phyloP scores from a whole-genome alignment of 305 asterid genomes.

The Rubia tinctorum region DNA sequence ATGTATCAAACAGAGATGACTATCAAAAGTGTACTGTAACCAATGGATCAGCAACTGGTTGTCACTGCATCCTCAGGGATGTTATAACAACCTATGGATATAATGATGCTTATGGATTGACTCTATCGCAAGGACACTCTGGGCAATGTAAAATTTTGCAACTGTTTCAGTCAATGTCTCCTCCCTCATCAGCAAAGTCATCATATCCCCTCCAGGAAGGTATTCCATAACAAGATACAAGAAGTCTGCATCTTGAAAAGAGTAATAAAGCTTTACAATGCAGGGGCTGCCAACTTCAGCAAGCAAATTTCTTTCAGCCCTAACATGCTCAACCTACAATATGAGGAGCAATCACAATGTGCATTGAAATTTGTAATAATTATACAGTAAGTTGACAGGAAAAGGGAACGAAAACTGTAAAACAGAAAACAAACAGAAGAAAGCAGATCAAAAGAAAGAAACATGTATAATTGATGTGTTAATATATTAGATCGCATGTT shows the following conservation, averaged over 20 bases:
- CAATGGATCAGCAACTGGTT: constrained; percentile 1
- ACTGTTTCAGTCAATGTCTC: constrained; percentile 83
- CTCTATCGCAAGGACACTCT: constrained; percentile 78
- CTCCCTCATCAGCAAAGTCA: constrained; percentile 88
- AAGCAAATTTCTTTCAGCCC: constrained; percentile 82
- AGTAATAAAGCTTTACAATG: constrained; percentile 82
- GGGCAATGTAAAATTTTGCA: constrained; percentile 75
- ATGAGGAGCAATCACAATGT: constrained; percentile 10
- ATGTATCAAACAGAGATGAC: background rate
- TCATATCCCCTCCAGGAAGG: constrained; percentile 90
- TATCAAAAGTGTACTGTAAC: background rate
- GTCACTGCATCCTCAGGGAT: background rate
- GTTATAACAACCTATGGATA: constrained; percentile 60
- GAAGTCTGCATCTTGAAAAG: constrained; percentile 89
- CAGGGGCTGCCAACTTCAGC: constrained; percentile 76
- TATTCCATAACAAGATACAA: constrained; percentile 90
- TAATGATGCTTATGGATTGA: constrained; percentile 81
- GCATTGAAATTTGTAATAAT: background rate
- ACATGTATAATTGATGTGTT: background rate
- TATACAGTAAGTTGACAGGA: background rate
- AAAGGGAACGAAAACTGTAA: background rate
- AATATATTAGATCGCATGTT: constrained; percentile 6
- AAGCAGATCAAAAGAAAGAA: constrained; percentile 1
- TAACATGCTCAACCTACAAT: constrained; percentile 76
- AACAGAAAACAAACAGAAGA: background rate